Percentiles rank a stretch among this genome's conserved stretches.
Evolutionary conservation across 2,329 filamentous ascomycete genomes (phyloP).

Genomic region (Penicillium sp.): DNA sequence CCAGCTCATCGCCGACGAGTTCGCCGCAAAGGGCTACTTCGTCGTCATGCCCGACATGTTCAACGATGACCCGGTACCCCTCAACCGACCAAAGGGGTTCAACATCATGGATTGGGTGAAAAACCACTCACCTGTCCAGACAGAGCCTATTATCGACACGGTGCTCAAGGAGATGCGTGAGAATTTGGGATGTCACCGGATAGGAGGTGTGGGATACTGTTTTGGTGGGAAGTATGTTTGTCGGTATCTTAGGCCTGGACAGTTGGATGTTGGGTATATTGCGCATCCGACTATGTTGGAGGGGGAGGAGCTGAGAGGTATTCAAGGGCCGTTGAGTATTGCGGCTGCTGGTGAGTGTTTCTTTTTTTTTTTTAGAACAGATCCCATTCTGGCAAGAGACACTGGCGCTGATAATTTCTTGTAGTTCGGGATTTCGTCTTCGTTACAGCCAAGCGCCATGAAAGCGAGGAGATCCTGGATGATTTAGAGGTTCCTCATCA

Average conservation of each 20-base stretch:
- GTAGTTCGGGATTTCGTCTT: constrained; percentile 46
- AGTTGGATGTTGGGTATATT: constrained; percentile 19
- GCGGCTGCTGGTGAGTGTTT: constrained; percentile 14
- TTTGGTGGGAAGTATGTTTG: constrained; percentile 55
- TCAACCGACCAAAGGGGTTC: constrained; percentile 54
- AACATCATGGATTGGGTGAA: constrained; percentile 51
- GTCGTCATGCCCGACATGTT: constrained; percentile 68
- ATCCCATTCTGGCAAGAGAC: not conserved
- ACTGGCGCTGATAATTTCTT: not conserved
- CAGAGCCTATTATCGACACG: constrained; percentile 52
- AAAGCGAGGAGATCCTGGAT: constrained; percentile 59
- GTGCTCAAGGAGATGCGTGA: constrained; percentile 39
- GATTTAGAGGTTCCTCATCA: constrained; percentile 62
- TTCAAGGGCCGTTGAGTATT: constrained; percentile 22
- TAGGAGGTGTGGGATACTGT: constrained; percentile 52
- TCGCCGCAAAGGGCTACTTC: constrained; percentile 67
- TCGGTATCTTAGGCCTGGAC: constrained; percentile 14
- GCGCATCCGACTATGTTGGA: constrained; percentile 24
- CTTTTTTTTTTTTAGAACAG: not conserved
- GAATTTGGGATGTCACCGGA: constrained; percentile 25
- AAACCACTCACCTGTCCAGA: constrained; percentile 41
- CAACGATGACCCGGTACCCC: constrained; percentile 59
- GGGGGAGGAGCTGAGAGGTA: constrained; percentile 12
- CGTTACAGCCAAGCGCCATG: constrained; percentile 59
- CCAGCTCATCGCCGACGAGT: constrained; percentile 67